Evolutionary conservation across 192 early-diverging fungal species (phyloP), one percentile per base, ranked within the genome.

Genomic region (Podila epigama): DNA sequence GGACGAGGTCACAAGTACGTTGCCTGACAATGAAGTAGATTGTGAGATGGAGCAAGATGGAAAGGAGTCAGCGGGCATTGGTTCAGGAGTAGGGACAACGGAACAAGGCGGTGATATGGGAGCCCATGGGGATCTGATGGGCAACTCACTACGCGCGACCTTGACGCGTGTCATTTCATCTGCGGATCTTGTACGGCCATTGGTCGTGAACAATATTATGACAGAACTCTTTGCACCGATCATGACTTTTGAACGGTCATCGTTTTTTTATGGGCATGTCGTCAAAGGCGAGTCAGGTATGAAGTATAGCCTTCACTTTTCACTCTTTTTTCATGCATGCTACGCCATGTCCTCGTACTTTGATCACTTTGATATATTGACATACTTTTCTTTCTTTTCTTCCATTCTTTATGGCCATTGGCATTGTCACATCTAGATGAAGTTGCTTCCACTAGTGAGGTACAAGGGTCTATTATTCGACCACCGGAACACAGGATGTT

Each of bases 171-270:
- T 68, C n/a, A 28, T 68, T 13, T 64, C 73, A 0, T 22, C 65
- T 0, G 50, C 39, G 27, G 51, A 64, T 29, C 32, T 68, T 29
- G 66, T 51, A 15, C 68, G 68, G 56, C 28, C 54, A 0, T 25
- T 77, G 4, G 66, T 77, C 22, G 63, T 66, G 22, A 77, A 77
- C 48, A 77, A 77, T 25, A 64, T 66, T 16, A 60, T 64, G 7
- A 77, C 73, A 4, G 73, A 77, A 31, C 33, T 68, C 34, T 77
- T 68, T 63, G 60, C 73, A 4, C 60, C 73, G 11, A 44, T 77
- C 11, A n/a, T 68, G 66, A 66, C 67, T n/a, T 44, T 60, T 28
- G 73, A 77, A 22, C 34, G 12, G 15, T 61, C 73, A 6, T 16
- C 68, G 29, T 44, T 27, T 7, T 77, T 77, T 60, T 68, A 77